phyloP scores from a whole-genome alignment of 2,329 filamentous ascomycete species.

The Bipolaris oryzae region DNA sequence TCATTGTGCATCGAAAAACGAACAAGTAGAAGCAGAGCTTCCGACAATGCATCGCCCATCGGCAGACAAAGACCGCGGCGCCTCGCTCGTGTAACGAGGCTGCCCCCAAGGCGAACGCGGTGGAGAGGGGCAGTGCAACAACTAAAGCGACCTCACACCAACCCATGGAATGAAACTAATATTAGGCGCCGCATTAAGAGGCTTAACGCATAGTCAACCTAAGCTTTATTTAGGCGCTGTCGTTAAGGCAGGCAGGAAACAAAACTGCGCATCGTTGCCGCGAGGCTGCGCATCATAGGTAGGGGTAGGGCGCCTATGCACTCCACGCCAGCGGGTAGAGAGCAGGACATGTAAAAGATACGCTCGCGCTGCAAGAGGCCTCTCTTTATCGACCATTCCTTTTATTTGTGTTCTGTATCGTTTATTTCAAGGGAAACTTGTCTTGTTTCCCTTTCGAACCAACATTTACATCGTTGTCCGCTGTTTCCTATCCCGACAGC shows the following conservation, averaged over 20 bases:
- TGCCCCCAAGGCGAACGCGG: constrained; percentile 10
- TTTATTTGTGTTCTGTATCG: neutral
- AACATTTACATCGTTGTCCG: neutral
- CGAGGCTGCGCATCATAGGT: constrained; percentile 12
- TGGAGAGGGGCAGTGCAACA: constrained; percentile 11
- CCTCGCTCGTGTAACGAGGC: constrained; percentile 9
- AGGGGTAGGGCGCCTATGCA: neutral
- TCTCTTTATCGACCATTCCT: neutral
- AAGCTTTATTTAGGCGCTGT: constrained; percentile 12
- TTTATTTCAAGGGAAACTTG: neutral
- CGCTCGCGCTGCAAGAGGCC: neutral
- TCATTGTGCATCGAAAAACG: neutral
- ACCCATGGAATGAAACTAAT: neutral
- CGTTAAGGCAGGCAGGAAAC: neutral
- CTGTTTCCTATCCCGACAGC: neutral
- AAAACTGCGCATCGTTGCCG: neutral
- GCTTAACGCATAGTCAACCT: neutral
- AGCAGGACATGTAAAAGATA: constrained; percentile 9
- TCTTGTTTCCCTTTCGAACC: neutral
- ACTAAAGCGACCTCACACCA: neutral
- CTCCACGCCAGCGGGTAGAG: neutral
- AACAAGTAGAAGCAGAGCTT: neutral
- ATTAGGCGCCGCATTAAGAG: constrained; percentile 1
- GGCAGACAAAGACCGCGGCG: neutral
- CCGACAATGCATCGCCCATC: neutral